These are phyloP conservation scores for Lentinula aciculospora DNA, from an alignment of 768 basidiomycete species.

Conservation along the genomic window DNA sequence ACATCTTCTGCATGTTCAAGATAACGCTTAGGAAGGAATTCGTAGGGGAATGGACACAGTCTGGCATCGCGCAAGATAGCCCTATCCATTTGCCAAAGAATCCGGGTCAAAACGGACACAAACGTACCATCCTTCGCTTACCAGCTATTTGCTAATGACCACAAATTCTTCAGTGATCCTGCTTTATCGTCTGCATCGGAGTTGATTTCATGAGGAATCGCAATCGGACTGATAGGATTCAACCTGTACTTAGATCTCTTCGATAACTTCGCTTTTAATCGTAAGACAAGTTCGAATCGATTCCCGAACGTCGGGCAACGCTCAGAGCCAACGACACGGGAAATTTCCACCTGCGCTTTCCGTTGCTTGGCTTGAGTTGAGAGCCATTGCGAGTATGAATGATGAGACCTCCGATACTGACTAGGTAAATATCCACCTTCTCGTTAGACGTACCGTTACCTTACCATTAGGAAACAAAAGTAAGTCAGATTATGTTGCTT, in stretches of 20 bases:
- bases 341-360: slow-evolving; percentile 8
- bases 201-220: slow-evolving; percentile 21
- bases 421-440: not conserved
- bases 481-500: not conserved
- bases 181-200: slow-evolving; percentile 24
- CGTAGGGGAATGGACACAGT: slow-evolving; percentile 19
- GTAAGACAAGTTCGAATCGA: slow-evolving; percentile 15
- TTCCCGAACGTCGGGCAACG: slow-evolving; percentile 15
- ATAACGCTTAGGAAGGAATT: slow-evolving; percentile 24
- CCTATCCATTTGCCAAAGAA: slow-evolving; percentile 15
- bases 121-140: slow-evolving; percentile 6
- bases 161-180: slow-evolving; percentile 29
- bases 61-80: slow-evolving; percentile 21
- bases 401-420: slow-evolving; percentile 10
- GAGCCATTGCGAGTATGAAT: slow-evolving; percentile 13
- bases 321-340: slow-evolving; percentile 12
- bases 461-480: too few relatives aligned
- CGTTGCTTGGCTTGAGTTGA: slow-evolving; percentile 13
- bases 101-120: not conserved
- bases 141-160: slow-evolving; percentile 28
- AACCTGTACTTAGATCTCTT: slow-evolving; percentile 18
- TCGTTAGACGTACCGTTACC: too few relatives aligned
- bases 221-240: slow-evolving; percentile 13
- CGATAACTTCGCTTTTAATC: slow-evolving; percentile 14
- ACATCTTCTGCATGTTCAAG: not conserved